Evolutionary conservation across 192 early-diverging fungal genomes (phyloP).

Genomic region (Chytriomyces sp.): DNA sequence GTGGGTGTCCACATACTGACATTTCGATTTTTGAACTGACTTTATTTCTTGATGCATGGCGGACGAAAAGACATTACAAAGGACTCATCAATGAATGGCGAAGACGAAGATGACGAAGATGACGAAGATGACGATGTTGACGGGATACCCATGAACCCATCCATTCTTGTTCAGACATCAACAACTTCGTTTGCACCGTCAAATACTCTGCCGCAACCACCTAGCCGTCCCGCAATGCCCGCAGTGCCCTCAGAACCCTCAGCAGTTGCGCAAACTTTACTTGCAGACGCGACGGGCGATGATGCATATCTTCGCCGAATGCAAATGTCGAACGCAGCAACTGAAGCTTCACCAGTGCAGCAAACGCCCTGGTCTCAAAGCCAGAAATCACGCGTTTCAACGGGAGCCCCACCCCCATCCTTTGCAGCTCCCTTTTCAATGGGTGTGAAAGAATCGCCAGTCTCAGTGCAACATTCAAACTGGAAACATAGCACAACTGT

Average conservation of each 20-base stretch:
- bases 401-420: too few relatives aligned
- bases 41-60: too few relatives aligned
- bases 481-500: background rate
- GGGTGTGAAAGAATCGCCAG: conserved; percentile 27
- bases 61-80: too few relatives aligned
- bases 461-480: background rate
- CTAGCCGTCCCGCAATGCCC: too few relatives aligned
- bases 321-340: conserved; percentile 36
- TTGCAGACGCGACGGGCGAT: conserved; percentile 65
- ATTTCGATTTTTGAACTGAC: too few relatives aligned
- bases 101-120: conserved; percentile 28
- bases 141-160: conserved; percentile 23
- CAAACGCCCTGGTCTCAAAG: background rate
- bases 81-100: background rate
- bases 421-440: too few relatives aligned
- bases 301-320: conserved; percentile 71
- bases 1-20: too few relatives aligned
- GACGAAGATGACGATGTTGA: conserved; percentile 34
- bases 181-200: background rate
- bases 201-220: too few relatives aligned
- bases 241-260: conserved; percentile 13
- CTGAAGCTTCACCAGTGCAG: background rate
- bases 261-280: conserved; percentile 31
- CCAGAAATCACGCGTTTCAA: too few relatives aligned
- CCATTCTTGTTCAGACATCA: conserved; percentile 3